Evolutionary conservation across 2,329 filamentous ascomycete genomes (phyloP).

Genomic region (Fusarium decemcellulare): DNA sequence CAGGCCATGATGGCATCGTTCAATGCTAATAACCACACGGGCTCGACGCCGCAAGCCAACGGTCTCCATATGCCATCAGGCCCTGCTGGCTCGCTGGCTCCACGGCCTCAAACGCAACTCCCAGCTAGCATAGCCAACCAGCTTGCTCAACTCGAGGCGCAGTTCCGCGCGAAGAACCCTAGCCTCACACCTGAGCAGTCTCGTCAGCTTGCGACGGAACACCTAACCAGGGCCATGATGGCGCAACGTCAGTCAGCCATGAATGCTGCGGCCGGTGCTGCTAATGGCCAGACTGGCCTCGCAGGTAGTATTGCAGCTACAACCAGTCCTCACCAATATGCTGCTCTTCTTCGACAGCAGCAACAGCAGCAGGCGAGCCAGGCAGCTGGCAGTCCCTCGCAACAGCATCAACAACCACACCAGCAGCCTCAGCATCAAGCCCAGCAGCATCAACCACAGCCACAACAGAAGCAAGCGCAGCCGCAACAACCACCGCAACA

Average conservation of each 20-base stretch:
- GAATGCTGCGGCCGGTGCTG: constrained; percentile 67
- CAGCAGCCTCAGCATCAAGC: constrained; percentile 45
- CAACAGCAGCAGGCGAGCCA: constrained; percentile 63
- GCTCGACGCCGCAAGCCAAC: constrained; percentile 60
- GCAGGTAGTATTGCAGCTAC: constrained; percentile 64
- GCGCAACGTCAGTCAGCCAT: constrained; percentile 67
- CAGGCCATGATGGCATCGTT: constrained; percentile 68
- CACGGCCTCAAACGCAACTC: constrained; percentile 58
- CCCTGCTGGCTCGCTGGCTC: constrained; percentile 61
- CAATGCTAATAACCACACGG: constrained; percentile 57
- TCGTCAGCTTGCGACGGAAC: constrained; percentile 66
- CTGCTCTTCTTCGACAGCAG: constrained; percentile 70
- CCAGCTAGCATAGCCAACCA: constrained; percentile 64
- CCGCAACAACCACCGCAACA: constrained; percentile 31
- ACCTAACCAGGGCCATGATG: constrained; percentile 63
- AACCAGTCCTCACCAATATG: constrained; percentile 71
- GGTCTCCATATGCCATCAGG: constrained; percentile 63
- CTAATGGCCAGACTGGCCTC: constrained; percentile 61
- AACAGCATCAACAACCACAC: constrained; percentile 46
- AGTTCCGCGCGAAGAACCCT: constrained; percentile 66
- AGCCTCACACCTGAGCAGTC: constrained; percentile 64
- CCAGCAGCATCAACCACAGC: constrained; percentile 38
- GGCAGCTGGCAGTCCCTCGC: constrained; percentile 47
- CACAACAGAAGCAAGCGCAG: constrained; percentile 43
- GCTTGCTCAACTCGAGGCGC: constrained; percentile 66